Conservation (phyloP, 2,329 filamentous ascomycete species). For the Gremmenia infestans region DNA sequence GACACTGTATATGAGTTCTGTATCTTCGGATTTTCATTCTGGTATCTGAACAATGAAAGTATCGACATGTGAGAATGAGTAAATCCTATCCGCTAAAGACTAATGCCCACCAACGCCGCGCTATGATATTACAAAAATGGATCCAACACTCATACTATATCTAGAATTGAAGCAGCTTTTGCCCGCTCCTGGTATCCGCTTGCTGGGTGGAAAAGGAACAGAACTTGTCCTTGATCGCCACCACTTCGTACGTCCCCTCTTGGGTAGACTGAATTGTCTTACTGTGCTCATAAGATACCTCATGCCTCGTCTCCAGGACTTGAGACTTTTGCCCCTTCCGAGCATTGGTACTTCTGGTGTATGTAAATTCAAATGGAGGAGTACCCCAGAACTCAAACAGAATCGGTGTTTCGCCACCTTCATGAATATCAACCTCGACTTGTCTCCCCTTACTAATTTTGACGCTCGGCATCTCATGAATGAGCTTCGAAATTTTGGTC, state of each 20-base stretch:
- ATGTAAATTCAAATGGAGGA: conserved; percentile 96
- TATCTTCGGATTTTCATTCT: neutral
- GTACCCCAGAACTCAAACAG: conserved; percentile 93
- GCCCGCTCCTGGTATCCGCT: conserved; percentile 43
- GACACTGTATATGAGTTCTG: conserved; percentile 1
- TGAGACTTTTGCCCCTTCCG: conserved; percentile 68
- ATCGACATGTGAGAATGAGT: neutral
- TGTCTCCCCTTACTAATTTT: conserved; percentile 80
- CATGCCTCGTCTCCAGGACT: conserved; percentile 86
- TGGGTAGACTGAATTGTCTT: conserved; percentile 82
- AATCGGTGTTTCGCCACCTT: conserved; percentile 90
- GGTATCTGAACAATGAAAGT: neutral
- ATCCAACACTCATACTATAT: conserved; percentile 7
- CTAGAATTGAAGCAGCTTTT: conserved; percentile 31
- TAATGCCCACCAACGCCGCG: conserved; percentile 28
- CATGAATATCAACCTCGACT: conserved; percentile 86
- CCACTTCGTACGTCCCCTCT: conserved; percentile 96
- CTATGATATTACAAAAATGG: conserved; percentile 25
- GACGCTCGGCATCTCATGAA: conserved; percentile 90
- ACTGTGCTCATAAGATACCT: conserved; percentile 73
- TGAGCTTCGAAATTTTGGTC: conserved; percentile 72
- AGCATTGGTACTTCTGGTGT: conserved; percentile 86
- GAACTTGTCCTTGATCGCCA: conserved; percentile 89
- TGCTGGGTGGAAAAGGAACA: conserved; percentile 81
- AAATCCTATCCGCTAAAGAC: neutral